phyloP scores from a whole-genome alignment of 345 rosid genomes.

The Gossypium mustelinum region DNA sequence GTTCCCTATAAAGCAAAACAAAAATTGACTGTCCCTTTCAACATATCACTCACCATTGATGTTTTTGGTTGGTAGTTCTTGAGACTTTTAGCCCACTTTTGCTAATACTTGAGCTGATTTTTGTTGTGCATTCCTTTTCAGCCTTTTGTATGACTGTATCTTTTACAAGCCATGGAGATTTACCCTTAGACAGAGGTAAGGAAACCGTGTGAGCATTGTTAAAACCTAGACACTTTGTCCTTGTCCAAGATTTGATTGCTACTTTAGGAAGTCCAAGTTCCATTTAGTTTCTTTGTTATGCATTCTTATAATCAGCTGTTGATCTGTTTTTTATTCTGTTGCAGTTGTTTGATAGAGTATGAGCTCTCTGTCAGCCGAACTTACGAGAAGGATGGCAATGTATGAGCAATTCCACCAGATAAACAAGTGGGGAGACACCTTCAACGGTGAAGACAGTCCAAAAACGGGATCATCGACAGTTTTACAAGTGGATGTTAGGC shows the following conservation, averaged over 20 bases:
- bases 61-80: neutral
- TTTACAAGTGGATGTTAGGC: slow-evolving; percentile 40
- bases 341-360: slow-evolving; percentile 34
- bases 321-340: neutral
- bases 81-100: neutral
- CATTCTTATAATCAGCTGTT: neutral
- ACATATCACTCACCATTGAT: too few relatives aligned
- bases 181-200: neutral
- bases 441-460: slow-evolving; percentile 44
- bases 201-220: neutral
- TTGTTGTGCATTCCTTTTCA: neutral
- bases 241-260: neutral
- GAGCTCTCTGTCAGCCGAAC: slow-evolving; percentile 65
- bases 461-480: slow-evolving; percentile 49
- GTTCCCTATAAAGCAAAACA: neutral
- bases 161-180: slow-evolving; percentile 4
- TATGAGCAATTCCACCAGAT: slow-evolving; percentile 73
- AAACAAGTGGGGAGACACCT: slow-evolving; percentile 59
- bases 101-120: neutral
- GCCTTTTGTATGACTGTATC: neutral
- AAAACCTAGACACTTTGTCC: neutral
- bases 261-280: neutral
- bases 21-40: neutral
- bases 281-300: neutral
- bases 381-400: slow-evolving; percentile 55